These are phyloP conservation scores for Marsdenia floribunda DNA, from an alignment of 257 asterid species.

Conservation along the genomic window DNA sequence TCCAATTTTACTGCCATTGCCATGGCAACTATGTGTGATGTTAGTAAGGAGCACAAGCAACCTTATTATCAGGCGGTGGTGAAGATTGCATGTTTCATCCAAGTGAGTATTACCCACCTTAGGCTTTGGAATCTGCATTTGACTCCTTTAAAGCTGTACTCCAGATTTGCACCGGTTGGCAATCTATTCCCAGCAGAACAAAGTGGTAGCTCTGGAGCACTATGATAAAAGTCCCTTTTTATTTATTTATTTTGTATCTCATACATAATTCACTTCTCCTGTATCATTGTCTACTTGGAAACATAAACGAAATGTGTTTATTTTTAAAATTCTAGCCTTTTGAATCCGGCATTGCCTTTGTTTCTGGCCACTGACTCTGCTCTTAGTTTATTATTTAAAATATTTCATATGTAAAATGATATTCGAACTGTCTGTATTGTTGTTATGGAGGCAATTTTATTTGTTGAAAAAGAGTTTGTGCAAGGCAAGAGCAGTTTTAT, in stretches of 20 bases:
- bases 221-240: not conserved
- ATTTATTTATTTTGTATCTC: not conserved
- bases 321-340: not conserved
- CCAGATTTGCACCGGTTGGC: slow-evolving; percentile 83
- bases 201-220: not conserved
- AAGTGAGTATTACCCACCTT: slow-evolving; percentile 53
- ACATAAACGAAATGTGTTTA: not conserved
- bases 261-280: not conserved
- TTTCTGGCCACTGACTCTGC: not conserved
- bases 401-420: too few species aligned
- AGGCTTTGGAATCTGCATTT: slow-evolving; percentile 68
- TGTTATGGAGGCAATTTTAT: too few species aligned
- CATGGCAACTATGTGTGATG: too few species aligned
- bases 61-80: slow-evolving; percentile 28
- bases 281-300: slow-evolving; percentile 1
- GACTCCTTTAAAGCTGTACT: slow-evolving; percentile 65
- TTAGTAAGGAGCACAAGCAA: slow-evolving; percentile 63
- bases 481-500: too few species aligned
- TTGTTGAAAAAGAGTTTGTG: too few species aligned
- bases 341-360: not conserved
- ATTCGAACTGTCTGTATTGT: too few species aligned
- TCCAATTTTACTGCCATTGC: too few species aligned
- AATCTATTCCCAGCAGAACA: slow-evolving; percentile 37
- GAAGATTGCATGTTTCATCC: slow-evolving; percentile 61
- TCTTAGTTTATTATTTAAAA: not conserved